Evolutionary conservation across 176 grass and related monocot species (phyloP).

Genomic region (Pharus latifolius): DNA sequence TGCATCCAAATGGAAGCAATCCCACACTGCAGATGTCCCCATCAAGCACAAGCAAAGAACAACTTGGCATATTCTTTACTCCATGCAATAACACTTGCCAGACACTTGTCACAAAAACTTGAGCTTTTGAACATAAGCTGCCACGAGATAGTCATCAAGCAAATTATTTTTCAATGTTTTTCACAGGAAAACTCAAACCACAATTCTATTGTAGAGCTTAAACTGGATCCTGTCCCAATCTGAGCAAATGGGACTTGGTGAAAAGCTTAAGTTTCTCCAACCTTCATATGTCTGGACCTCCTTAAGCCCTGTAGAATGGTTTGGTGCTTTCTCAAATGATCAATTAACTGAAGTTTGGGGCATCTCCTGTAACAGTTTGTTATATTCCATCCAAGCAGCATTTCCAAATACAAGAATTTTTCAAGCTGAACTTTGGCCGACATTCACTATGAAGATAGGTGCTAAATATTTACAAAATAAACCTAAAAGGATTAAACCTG

Average conservation of each 20-base stretch:
- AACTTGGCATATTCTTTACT: not conserved
- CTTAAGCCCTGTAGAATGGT: no score
- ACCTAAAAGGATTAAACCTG: constrained; percentile 25
- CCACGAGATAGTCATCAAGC: not conserved
- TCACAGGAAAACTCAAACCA: not conserved
- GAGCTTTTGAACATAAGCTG: not conserved
- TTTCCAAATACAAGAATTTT: constrained; percentile 11
- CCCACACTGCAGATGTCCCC: not conserved
- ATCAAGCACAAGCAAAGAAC: constrained; percentile 9
- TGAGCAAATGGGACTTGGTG: no score
- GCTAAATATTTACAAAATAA: constrained; percentile 40
- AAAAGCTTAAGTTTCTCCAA: not conserved
- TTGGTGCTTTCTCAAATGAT: no score
- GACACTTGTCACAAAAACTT: constrained; percentile 11
- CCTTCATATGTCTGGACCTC: no score
- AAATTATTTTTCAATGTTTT: not conserved
- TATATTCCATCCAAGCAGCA: constrained; percentile 15
- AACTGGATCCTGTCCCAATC: not conserved
- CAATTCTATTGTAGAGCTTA: not conserved
- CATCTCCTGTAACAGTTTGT: constrained; percentile 10
- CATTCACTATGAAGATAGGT: constrained; percentile 33
- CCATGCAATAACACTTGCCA: not conserved
- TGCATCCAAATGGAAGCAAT: not conserved
- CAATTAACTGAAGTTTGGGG: not conserved
- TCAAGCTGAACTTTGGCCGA: constrained; percentile 6